phyloP scores from a whole-genome alignment of 768 basidiomycete species.

The Lactarius evosmus region DNA sequence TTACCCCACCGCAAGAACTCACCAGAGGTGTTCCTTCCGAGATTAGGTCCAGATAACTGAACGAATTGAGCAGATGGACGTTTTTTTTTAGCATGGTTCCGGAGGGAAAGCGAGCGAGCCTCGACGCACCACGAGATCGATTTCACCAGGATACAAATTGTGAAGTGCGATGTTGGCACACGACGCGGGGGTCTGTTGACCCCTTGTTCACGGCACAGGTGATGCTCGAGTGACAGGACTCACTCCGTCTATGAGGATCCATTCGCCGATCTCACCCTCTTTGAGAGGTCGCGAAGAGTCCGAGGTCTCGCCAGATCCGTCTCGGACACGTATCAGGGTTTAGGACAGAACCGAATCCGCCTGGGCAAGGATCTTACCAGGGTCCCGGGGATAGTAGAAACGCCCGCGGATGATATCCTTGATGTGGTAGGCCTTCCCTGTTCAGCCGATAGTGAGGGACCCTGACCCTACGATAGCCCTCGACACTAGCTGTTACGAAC shows the following conservation, averaged over 20 bases:
- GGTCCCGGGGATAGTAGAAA: slow-evolving; percentile 72
- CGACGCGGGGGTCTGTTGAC: slow-evolving; percentile 78
- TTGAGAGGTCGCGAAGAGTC: slow-evolving; percentile 59
- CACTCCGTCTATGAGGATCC: slow-evolving; percentile 88
- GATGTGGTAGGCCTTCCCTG: slow-evolving; percentile 81
- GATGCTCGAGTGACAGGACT: slow-evolving; percentile 29
- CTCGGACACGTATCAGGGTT: slow-evolving; percentile 33
- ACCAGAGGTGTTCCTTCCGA: slow-evolving; percentile 83
- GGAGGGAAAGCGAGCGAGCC: neutral
- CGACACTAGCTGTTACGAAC: slow-evolving; percentile 38
- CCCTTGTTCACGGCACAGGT: neutral
- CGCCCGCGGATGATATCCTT: slow-evolving; percentile 64
- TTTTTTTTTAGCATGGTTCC: neutral
- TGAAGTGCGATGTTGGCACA: slow-evolving; percentile 89
- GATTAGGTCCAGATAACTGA: slow-evolving; percentile 83
- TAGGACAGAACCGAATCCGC: neutral
- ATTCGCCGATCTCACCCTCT: slow-evolving; percentile 80
- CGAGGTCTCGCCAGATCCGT: slow-evolving; percentile 68
- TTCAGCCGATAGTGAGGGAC: slow-evolving; percentile 1
- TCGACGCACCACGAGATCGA: slow-evolving; percentile 78
- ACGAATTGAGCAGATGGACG: slow-evolving; percentile 43
- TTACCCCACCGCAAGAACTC: slow-evolving; percentile 28
- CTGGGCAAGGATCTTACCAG: slow-evolving; percentile 37
- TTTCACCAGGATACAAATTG: slow-evolving; percentile 78
- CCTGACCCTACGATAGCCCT: neutral